Evolutionary conservation across 306 rosid species (phyloP).

Genomic region (Quercus bicolor): DNA sequence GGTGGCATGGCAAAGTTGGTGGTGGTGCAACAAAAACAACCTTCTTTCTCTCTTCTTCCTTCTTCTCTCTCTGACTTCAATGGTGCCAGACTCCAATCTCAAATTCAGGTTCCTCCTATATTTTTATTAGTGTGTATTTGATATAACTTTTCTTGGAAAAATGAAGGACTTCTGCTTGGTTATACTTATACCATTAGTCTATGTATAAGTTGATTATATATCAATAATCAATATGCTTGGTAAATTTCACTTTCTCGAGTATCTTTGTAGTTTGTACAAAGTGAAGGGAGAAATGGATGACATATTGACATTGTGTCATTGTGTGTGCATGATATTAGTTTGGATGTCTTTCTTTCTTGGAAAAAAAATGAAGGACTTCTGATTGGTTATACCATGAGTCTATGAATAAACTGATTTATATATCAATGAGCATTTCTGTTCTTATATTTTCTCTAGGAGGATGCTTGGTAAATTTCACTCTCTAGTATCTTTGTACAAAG

Average conservation of each 20-base stretch:
- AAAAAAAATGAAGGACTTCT: background rate
- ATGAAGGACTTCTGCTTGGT: background rate
- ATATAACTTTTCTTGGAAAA: background rate
- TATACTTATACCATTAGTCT: background rate
- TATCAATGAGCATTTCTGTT: no score
- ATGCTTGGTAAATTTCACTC: no score
- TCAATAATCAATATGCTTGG: background rate
- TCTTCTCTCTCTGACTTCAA: constrained; percentile 81
- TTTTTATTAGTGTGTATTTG: background rate
- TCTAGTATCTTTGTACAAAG: no score
- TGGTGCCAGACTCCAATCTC: constrained; percentile 68
- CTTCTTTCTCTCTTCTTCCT: constrained; percentile 73
- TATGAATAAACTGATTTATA: no score
- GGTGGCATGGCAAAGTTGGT: constrained; percentile 67
- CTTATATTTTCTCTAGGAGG: no score
- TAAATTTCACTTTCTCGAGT: background rate
- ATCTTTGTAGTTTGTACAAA: background rate
- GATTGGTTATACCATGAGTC: background rate
- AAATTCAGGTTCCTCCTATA: constrained; percentile 59
- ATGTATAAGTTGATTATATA: background rate
- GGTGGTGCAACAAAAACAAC: constrained; percentile 55
- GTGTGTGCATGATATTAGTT: background rate
- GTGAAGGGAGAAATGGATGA: background rate
- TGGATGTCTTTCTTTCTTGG: background rate
- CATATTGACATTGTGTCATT: background rate